phyloP scores from a whole-genome alignment of 1,139 yeast species.

The Zygosaccharomyces pseudobailii region DNA sequence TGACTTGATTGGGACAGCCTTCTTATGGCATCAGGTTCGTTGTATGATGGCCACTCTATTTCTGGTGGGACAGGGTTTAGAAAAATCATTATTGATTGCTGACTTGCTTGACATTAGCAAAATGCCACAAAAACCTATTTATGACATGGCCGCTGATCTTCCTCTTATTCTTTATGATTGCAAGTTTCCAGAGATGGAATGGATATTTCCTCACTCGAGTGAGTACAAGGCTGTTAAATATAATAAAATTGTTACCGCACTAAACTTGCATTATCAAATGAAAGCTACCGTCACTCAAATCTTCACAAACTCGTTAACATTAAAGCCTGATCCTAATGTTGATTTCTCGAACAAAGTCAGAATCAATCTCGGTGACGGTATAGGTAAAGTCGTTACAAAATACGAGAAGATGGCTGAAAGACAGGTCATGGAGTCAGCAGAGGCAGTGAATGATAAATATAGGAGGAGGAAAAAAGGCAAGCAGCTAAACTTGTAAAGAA shows the following conservation, averaged over 20 bases:
- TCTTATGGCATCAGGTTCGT: constrained; percentile 96
- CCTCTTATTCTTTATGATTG: constrained; percentile 89
- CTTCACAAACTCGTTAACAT: constrained; percentile 29
- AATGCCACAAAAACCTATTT: constrained; percentile 69
- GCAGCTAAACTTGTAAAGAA: not conserved
- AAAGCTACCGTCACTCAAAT: constrained; percentile 33
- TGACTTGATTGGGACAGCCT: constrained; percentile 83
- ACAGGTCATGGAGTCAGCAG: constrained; percentile 57
- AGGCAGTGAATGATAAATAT: constrained; percentile 64
- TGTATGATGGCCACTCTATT: constrained; percentile 87
- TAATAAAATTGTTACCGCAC: constrained; percentile 24
- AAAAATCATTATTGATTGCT: constrained; percentile 51
- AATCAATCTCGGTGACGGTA: constrained; percentile 68
- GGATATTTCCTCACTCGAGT: constrained; percentile 41
- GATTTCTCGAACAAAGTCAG: constrained; percentile 34
- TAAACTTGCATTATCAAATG: constrained; percentile 36
- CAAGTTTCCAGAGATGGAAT: constrained; percentile 63
- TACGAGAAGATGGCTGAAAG: constrained; percentile 60
- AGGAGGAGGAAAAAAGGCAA: constrained; percentile 38
- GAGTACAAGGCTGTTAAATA: constrained; percentile 27
- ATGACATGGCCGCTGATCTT: constrained; percentile 88
- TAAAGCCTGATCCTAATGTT: constrained; percentile 7
- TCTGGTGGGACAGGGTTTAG: constrained; percentile 74
- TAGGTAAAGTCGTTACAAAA: constrained; percentile 50
- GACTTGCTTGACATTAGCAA: constrained; percentile 55